Conservation (phyloP, 2,329 filamentous ascomycete species). For the Pseudogymnoascus sp. region DNA sequence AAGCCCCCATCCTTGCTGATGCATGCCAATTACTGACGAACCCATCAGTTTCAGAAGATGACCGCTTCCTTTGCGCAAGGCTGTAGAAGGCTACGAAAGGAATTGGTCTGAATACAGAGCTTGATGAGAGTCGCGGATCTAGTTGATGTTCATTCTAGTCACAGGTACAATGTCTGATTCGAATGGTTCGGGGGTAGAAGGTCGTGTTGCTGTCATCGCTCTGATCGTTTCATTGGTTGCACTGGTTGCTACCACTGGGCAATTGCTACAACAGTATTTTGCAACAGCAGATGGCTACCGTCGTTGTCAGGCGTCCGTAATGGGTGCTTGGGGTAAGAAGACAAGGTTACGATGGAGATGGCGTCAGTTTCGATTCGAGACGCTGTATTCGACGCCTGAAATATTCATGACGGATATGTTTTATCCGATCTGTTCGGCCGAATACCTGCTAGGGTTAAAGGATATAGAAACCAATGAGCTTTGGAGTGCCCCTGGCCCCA, state of each 20-base stretch:
- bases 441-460: conserved; percentile 11
- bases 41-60: neutral
- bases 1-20: neutral
- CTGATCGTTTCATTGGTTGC: conserved; percentile 29
- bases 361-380: conserved; percentile 31
- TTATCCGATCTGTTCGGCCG: conserved; percentile 9
- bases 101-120: neutral
- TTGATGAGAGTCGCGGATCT: neutral
- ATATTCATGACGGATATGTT: conserved; percentile 21
- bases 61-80: neutral
- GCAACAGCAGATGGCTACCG: conserved; percentile 32
- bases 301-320: conserved; percentile 29
- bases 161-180: neutral
- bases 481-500: neutral
- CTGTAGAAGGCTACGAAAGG: neutral
- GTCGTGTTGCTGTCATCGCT: conserved; percentile 21
- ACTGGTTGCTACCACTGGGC: conserved; percentile 23
- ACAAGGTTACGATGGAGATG: conserved; percentile 26
- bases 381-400: conserved; percentile 30
- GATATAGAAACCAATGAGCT: neutral
- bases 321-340: conserved; percentile 26
- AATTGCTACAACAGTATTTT: conserved; percentile 31
- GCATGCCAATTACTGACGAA: neutral
- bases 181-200: neutral
- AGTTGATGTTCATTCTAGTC: neutral